Base-by-base conservation (phyloP, 2,329 filamentous ascomycete species). In the Scopulariopsis brevicaulis region DNA sequence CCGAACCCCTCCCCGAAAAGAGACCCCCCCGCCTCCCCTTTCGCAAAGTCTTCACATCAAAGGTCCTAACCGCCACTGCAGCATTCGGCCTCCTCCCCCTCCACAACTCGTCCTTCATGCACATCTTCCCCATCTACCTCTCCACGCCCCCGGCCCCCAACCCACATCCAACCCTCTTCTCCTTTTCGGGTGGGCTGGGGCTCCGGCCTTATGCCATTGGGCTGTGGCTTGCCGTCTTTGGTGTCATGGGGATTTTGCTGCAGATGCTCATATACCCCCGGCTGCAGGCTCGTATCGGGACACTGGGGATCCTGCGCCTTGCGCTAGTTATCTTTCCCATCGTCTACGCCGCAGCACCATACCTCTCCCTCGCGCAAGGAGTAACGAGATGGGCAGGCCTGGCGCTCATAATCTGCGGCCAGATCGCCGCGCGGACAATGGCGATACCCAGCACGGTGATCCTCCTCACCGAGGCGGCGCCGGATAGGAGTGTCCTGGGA, bases 21-120 rank as follows among this genome's bases (percentile, higher is more conserved):
- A 32, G 28, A 8, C 28, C 28, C 15, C 43, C 25, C 59, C 57
- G 50, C 7, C 57, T 22, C 14, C 57, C 63, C 4, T 66, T 65
- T 54, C 62, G 60, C 32, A 58, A 55, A 37, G 65, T 65, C 53
- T 66, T 66, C 58, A 70, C 71, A 12, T 63, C 63, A n/a, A 63
- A 63, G 12, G 70, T 73, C 11, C 48, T 70, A 7, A 69, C 67
- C 2, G 67, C 70, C 1, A 62, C 71, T 22, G 63, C 72, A 15
- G 69, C 69, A 8, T 70, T 71, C 46, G 69, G 66, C 4, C 64
- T 86, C 51, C 77, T 86, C 43, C 81, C 83, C 53, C 76, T 85
- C 60, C 84, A 86, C 69, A 80, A 84, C 66, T 80, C 78, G 59
- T 79, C 83, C 22, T 86, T 86, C 69, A 81, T 82, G 64, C 76